These are phyloP conservation scores for Trichoderma asperelloides DNA, from an alignment of 495 filamentous ascomycete genomes.

Conservation along the genomic window DNA sequence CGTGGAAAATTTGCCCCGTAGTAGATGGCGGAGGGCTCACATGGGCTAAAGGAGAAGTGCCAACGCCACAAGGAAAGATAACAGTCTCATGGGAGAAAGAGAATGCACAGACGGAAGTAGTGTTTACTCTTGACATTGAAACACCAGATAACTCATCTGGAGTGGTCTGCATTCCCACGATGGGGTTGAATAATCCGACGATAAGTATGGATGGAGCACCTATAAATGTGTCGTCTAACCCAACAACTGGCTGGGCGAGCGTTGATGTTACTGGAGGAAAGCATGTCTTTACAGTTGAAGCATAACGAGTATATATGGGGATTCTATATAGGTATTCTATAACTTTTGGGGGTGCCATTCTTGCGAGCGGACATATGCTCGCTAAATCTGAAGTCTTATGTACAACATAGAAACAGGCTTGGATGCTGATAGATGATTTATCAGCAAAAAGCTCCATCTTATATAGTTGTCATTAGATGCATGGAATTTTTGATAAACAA, in stretches of 20 bases:
- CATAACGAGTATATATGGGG: background rate
- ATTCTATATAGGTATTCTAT: background rate
- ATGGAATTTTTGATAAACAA: background rate
- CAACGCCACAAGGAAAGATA: slow-evolving; percentile 28
- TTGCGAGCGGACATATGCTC: background rate
- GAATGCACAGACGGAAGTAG: background rate
- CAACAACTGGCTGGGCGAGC: background rate
- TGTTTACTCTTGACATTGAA: slow-evolving; percentile 16
- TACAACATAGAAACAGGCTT: background rate
- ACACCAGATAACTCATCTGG: slow-evolving; percentile 17
- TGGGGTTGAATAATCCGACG: background rate
- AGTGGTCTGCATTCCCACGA: background rate
- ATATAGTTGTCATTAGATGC: background rate
- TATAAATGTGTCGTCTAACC: background rate
- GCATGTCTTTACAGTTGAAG: background rate
- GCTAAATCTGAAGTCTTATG: background rate
- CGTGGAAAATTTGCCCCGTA: slow-evolving; percentile 27
- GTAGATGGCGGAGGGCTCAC: slow-evolving; percentile 19
- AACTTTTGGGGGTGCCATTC: background rate
- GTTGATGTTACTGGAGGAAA: background rate
- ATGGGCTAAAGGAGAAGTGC: slow-evolving; percentile 34
- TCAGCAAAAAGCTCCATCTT: background rate
- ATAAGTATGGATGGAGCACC: background rate
- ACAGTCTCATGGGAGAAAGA: slow-evolving; percentile 25
- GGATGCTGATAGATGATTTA: background rate